Conservation (phyloP, 2,329 filamentous ascomycete species). For the Claviceps lovelessii region DNA sequence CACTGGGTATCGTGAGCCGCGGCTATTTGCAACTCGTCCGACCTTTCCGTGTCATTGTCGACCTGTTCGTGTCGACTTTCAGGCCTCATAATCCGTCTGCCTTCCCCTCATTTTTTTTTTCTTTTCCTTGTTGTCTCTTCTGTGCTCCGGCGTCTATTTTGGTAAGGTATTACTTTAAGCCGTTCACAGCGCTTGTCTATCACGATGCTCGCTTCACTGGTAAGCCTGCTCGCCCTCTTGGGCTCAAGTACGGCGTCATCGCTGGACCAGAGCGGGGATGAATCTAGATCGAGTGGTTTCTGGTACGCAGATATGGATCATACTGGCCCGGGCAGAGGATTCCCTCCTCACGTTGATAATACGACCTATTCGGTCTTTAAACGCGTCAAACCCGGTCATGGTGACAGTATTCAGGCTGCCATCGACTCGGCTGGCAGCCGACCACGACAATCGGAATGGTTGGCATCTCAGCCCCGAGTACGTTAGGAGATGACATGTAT, state of each 20-base stretch:
- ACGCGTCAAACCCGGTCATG: conserved; percentile 23
- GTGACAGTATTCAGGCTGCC: conserved; percentile 22
- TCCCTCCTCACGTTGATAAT: conserved; percentile 25
- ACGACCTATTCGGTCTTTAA: conserved; percentile 26
- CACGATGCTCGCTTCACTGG: not conserved
- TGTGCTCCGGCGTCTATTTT: not conserved
- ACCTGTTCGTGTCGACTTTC: not conserved
- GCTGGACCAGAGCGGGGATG: not conserved
- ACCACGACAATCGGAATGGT: conserved; percentile 22
- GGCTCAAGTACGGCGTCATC: conserved; percentile 9
- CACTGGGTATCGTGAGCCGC: not conserved
- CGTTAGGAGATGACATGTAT: not conserved
- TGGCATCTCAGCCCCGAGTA: conserved; percentile 28
- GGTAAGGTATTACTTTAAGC: not conserved
- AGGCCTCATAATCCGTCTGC: not conserved
- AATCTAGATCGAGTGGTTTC: conserved; percentile 15
- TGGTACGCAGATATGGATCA: conserved; percentile 32
- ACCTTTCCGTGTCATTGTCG: not conserved
- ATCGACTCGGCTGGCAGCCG: conserved; percentile 23
- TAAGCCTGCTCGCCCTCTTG: conserved; percentile 3
- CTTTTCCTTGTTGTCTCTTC: no score
- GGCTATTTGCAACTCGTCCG: not conserved
- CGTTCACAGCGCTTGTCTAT: not conserved
- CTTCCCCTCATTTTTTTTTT: no score
- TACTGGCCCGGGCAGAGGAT: conserved; percentile 21